These are phyloP conservation scores for Ogataea philodendri DNA, from an alignment of 805 yeast genomes.

Conservation along the genomic window DNA sequence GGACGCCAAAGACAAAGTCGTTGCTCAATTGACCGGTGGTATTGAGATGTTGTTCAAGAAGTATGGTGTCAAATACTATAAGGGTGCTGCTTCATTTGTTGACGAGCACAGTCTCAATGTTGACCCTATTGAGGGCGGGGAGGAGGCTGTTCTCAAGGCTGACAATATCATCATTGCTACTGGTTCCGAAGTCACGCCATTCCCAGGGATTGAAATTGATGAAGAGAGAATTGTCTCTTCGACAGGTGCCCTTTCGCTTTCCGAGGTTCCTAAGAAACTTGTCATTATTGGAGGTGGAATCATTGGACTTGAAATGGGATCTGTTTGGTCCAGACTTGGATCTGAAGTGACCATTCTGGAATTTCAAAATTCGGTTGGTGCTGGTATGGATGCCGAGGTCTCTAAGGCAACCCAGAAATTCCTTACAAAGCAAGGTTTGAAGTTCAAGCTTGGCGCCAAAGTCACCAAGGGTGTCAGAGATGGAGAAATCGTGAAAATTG, in stretches of 20 bases:
- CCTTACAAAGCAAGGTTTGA: conserved; percentile 90
- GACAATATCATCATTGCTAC: conserved; percentile 94
- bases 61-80: conserved; percentile 89
- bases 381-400: conserved; percentile 97
- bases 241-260: conserved; percentile 83
- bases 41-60: conserved; percentile 93
- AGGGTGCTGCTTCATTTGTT: conserved; percentile 87
- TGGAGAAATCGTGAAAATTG: conserved; percentile 84
- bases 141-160: conserved; percentile 69
- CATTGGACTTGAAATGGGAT: conserved; percentile 99
- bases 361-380: conserved; percentile 89
- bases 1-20: conserved; percentile 90
- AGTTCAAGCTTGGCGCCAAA: conserved; percentile 89
- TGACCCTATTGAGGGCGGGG: conserved; percentile 82
- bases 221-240: conserved; percentile 96
- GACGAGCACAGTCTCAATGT: conserved; percentile 78
- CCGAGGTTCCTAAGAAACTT: conserved; percentile 88
- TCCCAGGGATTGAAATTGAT: conserved; percentile 96
- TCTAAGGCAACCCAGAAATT: conserved; percentile 87
- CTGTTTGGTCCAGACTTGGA: conserved; percentile 94
- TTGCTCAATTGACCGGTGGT: conserved; percentile 87
- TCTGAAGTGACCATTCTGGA: conserved; percentile 93
- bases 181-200: conserved; percentile 97
- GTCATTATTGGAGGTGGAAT: conserved; percentile 99
- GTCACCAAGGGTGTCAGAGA: conserved; percentile 83